Percentiles rank a stretch among this genome's conserved stretches.
phyloP scores from a whole-genome alignment of 768 basidiomycete species.

The Rhodotorula paludigena region DNA sequence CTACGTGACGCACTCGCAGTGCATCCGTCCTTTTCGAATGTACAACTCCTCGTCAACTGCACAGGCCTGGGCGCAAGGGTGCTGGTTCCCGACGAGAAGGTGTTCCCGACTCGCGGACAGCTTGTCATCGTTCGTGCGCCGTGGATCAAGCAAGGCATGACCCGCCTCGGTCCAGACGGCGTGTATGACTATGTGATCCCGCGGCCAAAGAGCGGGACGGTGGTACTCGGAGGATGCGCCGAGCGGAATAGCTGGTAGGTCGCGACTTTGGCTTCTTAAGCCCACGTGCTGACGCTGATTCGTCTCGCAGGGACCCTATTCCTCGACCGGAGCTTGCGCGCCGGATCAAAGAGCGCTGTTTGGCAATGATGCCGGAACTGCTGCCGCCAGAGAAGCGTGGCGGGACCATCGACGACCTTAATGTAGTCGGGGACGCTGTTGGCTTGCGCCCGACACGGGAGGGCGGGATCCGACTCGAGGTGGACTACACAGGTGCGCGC shows the following conservation, averaged over 20 bases:
- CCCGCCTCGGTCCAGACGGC: conserved; percentile 46
- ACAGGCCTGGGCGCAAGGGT: conserved; percentile 60
- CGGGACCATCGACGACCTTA: conserved; percentile 48
- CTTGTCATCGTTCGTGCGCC: conserved; percentile 45
- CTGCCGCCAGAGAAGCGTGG: conserved; percentile 30
- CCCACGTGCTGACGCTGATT: not conserved
- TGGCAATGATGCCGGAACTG: conserved; percentile 29
- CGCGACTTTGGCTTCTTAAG: fast-evolving
- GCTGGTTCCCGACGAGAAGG: conserved; percentile 54
- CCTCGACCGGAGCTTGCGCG: conserved; percentile 23
- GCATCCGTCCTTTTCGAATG: conserved; percentile 16
- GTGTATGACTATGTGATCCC: conserved; percentile 48
- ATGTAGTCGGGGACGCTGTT: conserved; percentile 52
- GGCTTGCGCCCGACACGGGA: conserved; percentile 65
- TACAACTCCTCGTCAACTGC: conserved; percentile 63
- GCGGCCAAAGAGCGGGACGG: conserved; percentile 46
- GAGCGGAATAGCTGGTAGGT: conserved; percentile 42
- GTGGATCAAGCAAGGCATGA: conserved; percentile 48
- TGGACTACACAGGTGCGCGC: conserved; percentile 40
- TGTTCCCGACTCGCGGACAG: conserved; percentile 50
- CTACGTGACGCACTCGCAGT: conserved; percentile 1
- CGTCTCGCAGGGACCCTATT: conserved; percentile 20
- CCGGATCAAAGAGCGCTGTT: conserved; percentile 28
- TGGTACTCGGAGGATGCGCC: conserved; percentile 48
- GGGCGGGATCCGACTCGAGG: conserved; percentile 63